These are phyloP conservation scores for Sicyos baderoa DNA, from an alignment of 306 rosid genomes.

Conservation along the genomic window DNA sequence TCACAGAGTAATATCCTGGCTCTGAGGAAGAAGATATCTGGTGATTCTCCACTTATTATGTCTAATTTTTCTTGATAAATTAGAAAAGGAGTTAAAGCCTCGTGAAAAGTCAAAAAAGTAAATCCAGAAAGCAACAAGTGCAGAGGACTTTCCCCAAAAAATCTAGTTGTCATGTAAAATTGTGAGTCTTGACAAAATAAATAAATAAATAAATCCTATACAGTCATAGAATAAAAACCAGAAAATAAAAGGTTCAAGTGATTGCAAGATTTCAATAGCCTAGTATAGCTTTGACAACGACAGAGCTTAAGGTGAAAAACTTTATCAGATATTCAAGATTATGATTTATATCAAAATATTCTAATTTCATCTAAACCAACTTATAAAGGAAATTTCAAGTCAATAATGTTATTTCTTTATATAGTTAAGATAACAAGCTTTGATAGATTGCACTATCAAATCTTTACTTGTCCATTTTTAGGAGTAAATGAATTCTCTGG, in stretches of 20 bases:
- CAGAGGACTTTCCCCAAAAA: not conserved
- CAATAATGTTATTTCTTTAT: no score
- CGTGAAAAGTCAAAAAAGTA: not conserved
- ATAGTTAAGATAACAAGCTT: no score
- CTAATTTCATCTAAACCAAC: no score
- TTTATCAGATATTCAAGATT: not conserved
- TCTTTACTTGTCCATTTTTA: no score
- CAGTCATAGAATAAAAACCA: not conserved
- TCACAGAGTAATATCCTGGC: not conserved
- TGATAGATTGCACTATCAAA: no score
- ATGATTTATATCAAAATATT: not conserved
- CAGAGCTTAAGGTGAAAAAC: slow-evolving; percentile 1
- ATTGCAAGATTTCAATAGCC: no score
- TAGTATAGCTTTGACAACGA: not conserved
- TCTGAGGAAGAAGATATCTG: not conserved
- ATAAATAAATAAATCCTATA: not conserved
- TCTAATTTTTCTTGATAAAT: not conserved
- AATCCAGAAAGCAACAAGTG: not conserved
- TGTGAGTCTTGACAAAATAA: no score
- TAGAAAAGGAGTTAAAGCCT: not conserved
- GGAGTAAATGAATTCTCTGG: no score
- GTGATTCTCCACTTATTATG: not conserved
- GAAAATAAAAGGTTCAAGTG: not conserved
- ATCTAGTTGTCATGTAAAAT: not conserved
- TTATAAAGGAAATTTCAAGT: no score